Percentiles rank a stretch among this genome's conserved stretches.
These are phyloP conservation scores for Alternaria incomplexa DNA, from an alignment of 2,329 filamentous ascomycete species.

Conservation along the genomic window DNA sequence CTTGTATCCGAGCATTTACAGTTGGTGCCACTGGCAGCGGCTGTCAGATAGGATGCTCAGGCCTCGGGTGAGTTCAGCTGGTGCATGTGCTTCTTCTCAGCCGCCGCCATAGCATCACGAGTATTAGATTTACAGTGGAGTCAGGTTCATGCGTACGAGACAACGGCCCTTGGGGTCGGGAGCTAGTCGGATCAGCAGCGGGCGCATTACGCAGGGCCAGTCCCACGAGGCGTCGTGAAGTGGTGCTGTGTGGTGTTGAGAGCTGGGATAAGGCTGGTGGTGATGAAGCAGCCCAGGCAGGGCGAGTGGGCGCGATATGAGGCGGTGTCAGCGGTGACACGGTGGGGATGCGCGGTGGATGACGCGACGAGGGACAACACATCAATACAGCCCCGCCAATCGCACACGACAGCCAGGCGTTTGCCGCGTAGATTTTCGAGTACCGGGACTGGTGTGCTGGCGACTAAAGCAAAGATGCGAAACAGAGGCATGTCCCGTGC, in stretches of 20 bases:
- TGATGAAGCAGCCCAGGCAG: neutral
- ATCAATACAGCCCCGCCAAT: conserved; percentile 24
- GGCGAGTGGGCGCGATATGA: conserved; percentile 2
- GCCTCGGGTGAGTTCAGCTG: neutral
- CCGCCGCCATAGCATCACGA: neutral
- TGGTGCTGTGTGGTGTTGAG: neutral
- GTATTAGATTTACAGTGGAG: conserved; percentile 9
- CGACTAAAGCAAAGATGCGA: conserved; percentile 17
- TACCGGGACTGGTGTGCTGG: conserved; percentile 15
- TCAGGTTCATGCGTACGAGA: conserved; percentile 16
- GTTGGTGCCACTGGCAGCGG: neutral
- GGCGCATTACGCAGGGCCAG: conserved; percentile 15
- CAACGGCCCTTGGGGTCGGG: conserved; percentile 11
- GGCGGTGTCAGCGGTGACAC: neutral
- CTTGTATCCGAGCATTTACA: neutral
- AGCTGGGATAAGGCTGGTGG: conserved; percentile 4
- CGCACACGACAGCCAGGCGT: conserved; percentile 3
- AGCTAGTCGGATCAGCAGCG: conserved; percentile 15
- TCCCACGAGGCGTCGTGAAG: neutral
- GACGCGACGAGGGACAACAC: conserved; percentile 34
- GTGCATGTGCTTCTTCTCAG: neutral
- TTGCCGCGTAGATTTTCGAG: conserved; percentile 11
- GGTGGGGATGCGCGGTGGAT: conserved; percentile 24
- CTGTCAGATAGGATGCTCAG: neutral
- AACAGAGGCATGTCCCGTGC: conserved; percentile 5